These are phyloP conservation scores for Stephania yunnanensis DNA, from an alignment of 164 flowering plant species.

Conservation along the genomic window DNA sequence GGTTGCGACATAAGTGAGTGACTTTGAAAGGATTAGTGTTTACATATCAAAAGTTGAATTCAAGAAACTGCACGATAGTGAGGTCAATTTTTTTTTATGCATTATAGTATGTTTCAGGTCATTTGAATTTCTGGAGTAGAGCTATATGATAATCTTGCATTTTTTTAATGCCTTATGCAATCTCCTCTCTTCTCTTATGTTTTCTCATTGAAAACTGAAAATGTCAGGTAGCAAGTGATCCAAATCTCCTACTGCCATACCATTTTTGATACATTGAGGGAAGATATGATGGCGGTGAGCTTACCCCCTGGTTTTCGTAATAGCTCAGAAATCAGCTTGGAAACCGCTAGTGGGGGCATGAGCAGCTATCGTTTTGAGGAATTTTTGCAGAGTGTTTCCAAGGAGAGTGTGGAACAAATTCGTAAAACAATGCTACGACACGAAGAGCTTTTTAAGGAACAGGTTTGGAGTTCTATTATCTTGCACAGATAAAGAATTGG, in stretches of 20 bases:
- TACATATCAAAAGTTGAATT: too few species aligned
- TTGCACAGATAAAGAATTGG: not conserved
- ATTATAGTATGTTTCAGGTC: not conserved
- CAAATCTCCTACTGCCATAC: not conserved
- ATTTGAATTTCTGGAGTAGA: too few species aligned
- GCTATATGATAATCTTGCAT: not conserved
- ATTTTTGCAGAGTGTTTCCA: conserved; percentile 6
- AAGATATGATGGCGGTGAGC: conserved; percentile 8
- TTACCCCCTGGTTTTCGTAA: conserved; percentile 6
- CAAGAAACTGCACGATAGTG: too few species aligned
- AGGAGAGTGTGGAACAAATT: conserved; percentile 20
- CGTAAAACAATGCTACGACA: conserved; percentile 22
- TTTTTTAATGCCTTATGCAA: not conserved
- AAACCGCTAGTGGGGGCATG: not conserved
- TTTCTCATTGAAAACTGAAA: not conserved
- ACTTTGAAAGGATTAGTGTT: too few species aligned
- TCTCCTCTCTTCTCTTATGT: not conserved
- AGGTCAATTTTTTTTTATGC: not conserved
- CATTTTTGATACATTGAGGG: not conserved
- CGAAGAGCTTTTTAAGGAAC: conserved; percentile 24
- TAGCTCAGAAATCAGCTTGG: not conserved
- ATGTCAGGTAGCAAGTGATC: conserved; percentile 8
- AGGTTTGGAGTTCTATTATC: conserved; percentile 14
- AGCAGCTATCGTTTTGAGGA: conserved; percentile 3
- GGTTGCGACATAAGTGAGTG: too few species aligned